Evolutionary conservation across 148 eudicot genomes (phyloP), one percentile per base, ranked within the genome.

Genomic region (Diospyros kaki): DNA sequence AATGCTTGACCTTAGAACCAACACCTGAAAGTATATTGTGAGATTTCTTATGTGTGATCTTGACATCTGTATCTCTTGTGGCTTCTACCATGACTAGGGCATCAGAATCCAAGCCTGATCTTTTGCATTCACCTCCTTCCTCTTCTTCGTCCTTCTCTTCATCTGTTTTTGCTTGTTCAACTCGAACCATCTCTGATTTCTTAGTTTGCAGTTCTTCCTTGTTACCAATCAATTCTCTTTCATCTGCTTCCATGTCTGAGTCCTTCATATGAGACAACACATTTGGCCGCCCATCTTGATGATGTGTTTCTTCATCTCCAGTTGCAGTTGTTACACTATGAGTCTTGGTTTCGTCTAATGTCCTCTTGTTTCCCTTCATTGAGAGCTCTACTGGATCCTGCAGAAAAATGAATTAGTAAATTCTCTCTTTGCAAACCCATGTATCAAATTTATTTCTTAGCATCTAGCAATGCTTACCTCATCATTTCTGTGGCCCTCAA

Each of bases 1-100:
- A 91, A 74, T 89, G 88, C 69, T 91, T 91, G 78, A 89, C 83
- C 78, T 89, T 90, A 46, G 96, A 89, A 53, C 91, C 91, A 41
- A 90, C 89, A 14, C 96, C 89, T 56, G 89, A 85, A 43, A 91
- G 78, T 81, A 91, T 75, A 76, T 83, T 84, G 51, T 83, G 87
- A 64, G 91, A 80, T 82, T 87, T 91, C 81, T 91, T 91, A 6
- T 71, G 85, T 63, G 84, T 59, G 71, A 69, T 74, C 76, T 87
- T 89, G 50, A 75, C 73, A 13, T 90, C 89, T 28, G 62, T 73
- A 9, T 87, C 89, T 54, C 76, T 77, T 40, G 82, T 44, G 58
- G 83, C 79, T 46, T 85, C 90, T 58, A 82, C 79, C 75, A 76
- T 79, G 64, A 84, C 81, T 11, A 86, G 89, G 9, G 79, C 79